A percentile compares a stretch with the other conserved stretches of the same genome.
Conservation (phyloP, 805 yeast species). For the Pichia exigua region DNA sequence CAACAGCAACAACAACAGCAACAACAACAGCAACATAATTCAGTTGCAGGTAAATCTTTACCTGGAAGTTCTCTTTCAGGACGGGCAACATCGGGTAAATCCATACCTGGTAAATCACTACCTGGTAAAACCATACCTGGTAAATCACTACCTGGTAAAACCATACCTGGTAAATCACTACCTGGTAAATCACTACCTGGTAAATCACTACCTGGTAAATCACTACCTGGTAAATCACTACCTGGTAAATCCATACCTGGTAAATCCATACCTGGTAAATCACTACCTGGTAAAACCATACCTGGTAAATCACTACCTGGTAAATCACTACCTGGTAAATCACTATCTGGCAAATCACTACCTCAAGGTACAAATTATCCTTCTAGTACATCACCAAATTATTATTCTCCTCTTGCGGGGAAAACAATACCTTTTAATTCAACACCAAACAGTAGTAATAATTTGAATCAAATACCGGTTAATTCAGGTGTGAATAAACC, state of each 20-base stretch:
- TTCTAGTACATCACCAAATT: background rate
- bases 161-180: background rate
- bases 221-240: constrained; percentile 3
- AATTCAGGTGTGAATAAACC: background rate
- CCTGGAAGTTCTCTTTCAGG: background rate
- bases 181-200: constrained; percentile 8
- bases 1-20: constrained; percentile 5
- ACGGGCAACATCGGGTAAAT: background rate
- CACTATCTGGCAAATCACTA: constrained; percentile 3
- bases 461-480: background rate
- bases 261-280: constrained; percentile 3
- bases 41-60: background rate
- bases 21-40: background rate
- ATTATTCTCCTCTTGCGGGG: background rate
- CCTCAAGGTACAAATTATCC: background rate
- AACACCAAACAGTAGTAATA: background rate
- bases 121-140: constrained; percentile 7
- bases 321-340: constrained; percentile 8
- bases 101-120: constrained; percentile 6
- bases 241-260: constrained; percentile 9
- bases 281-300: background rate
- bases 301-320: background rate
- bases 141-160: background rate
- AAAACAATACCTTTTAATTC: background rate
- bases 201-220: constrained; percentile 5